phyloP scores from a whole-genome alignment of 2,329 filamentous ascomycete genomes.

The Aspergillus clavatus region DNA sequence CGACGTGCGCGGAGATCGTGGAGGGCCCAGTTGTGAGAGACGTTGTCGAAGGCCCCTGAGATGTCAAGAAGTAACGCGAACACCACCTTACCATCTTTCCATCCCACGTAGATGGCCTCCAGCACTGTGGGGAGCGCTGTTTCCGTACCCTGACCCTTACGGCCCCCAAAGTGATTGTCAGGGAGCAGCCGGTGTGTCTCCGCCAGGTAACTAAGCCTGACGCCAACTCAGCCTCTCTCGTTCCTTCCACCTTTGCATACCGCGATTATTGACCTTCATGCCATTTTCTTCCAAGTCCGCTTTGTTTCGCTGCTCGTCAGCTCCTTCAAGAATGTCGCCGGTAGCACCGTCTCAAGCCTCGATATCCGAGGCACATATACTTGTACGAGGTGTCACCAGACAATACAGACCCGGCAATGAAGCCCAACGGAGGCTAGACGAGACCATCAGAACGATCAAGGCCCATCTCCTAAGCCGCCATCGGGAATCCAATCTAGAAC shows the following conservation, averaged over 20 bases:
- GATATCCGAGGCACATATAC: too few species aligned
- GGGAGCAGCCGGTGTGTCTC: neutral
- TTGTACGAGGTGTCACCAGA: too few species aligned
- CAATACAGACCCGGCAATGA: too few species aligned
- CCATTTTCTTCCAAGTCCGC: too few species aligned
- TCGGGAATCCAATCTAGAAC: neutral
- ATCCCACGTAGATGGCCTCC: neutral
- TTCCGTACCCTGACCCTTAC: neutral
- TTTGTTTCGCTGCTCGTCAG: too few species aligned
- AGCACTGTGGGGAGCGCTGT: neutral
- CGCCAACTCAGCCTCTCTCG: too few species aligned
- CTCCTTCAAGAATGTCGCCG: too few species aligned
- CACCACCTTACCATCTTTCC: neutral
- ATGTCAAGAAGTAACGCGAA: neutral
- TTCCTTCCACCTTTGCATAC: too few species aligned
- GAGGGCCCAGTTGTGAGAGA: slow-evolving; percentile 9
- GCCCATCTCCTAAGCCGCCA: neutral
- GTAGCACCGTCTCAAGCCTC: too few species aligned
- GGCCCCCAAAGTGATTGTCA: neutral
- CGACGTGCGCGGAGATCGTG: slow-evolving; percentile 14
- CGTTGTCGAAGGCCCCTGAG: slow-evolving; percentile 13
- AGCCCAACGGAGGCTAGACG: too few species aligned
- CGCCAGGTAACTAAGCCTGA: neutral
- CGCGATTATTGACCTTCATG: too few species aligned
- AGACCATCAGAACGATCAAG: slow-evolving; percentile 1